Evolutionary conservation across 306 rosid species (phyloP), one percentile per base, ranked within the genome.

Genomic region (Dryas alaskensis): DNA sequence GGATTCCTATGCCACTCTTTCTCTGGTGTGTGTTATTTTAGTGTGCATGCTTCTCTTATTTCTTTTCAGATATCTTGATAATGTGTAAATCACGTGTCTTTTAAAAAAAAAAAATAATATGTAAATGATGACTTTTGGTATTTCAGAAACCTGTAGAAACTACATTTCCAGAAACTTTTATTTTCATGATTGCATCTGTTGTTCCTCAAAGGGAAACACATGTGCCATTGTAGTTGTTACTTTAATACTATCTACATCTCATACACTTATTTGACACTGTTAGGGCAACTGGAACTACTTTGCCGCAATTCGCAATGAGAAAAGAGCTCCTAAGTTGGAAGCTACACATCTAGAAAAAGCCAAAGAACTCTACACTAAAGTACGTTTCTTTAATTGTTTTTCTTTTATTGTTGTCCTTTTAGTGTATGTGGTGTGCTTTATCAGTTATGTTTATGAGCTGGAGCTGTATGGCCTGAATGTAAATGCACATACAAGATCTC

Each of bases 201-300:
- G 25, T 62, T 67, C 42, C 44, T 73, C 42, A 37, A 51, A 22
- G 65, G 61, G 42, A 77, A 67, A n/a, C 58, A 17, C 53, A 43
- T 72, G 64, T 73, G 63, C 47, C 75, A 57, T 79, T 78, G 47
- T 76, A 37, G 54, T 31, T 75, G 6, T 67, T 65, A 14, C 61
- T 73, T 52, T 48, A 47, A 27, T 49, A 68, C 66, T 73, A 48
- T 65, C 59, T 65, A 46, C 47, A 25, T 66, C 78, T 82, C 77
- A 83, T 57, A 48, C 59, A 37, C 49, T 78, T 77, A 42, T 65
- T 82, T 74, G 78, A 74, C 66, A 55, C 78, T 80, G 86, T 77
- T 75, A 66, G 99, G 99, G 99, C 49, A 92, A 95, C 87, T 95
- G 99, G 98, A 95, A 92, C 90, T 92, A 95, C 90, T 95, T 95